A percentile compares a stretch with the other conserved stretches of the same genome.
Conservation (phyloP, 2,329 filamentous ascomycete genomes). For the Polytolypa hystricis region DNA sequence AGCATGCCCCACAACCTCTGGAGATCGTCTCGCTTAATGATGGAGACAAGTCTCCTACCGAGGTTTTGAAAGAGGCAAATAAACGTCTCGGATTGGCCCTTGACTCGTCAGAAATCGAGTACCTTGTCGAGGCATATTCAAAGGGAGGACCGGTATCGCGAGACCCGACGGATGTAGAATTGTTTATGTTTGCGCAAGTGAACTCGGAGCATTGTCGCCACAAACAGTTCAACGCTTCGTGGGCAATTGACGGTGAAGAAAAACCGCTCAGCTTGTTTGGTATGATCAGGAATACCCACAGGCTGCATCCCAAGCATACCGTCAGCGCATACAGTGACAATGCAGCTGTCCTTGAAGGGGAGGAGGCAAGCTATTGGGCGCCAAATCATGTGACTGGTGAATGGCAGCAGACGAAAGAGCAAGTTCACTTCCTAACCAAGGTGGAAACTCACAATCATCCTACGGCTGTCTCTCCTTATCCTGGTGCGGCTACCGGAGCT, state of each 20-base stretch:
- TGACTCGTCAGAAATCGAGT: slow-evolving; percentile 81
- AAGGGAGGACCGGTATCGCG: slow-evolving; percentile 47
- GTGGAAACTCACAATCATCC: slow-evolving; percentile 98
- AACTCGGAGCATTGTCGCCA: slow-evolving; percentile 88
- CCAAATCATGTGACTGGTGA: slow-evolving; percentile 76
- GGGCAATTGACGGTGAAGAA: slow-evolving; percentile 79
- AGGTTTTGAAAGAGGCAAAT: slow-evolving; percentile 73
- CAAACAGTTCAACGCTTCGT: slow-evolving; percentile 94
- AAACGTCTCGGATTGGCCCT: slow-evolving; percentile 72
- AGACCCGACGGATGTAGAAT: slow-evolving; percentile 76
- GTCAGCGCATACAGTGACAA: slow-evolving; percentile 97
- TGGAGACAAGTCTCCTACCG: slow-evolving; percentile 52
- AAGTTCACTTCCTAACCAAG: slow-evolving; percentile 79
- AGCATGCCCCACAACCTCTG: slow-evolving; percentile 53
- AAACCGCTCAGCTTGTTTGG: slow-evolving; percentile 77
- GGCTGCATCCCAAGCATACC: slow-evolving; percentile 64
- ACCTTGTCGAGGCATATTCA: slow-evolving; percentile 76
- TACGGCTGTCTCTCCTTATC: slow-evolving; percentile 85
- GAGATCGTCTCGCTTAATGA: slow-evolving; percentile 65
- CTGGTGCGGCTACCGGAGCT: slow-evolving; percentile 87
- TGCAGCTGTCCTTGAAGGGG: slow-evolving; percentile 77
- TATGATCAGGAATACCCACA: slow-evolving; percentile 95
- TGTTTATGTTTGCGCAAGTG: slow-evolving; percentile 99
- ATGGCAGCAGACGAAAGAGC: slow-evolving; percentile 79
- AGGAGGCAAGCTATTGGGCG: slow-evolving; percentile 67